Evolutionary conservation across 495 filamentous ascomycete species (phyloP).

Genomic region (Elasticomyces elasticus): DNA sequence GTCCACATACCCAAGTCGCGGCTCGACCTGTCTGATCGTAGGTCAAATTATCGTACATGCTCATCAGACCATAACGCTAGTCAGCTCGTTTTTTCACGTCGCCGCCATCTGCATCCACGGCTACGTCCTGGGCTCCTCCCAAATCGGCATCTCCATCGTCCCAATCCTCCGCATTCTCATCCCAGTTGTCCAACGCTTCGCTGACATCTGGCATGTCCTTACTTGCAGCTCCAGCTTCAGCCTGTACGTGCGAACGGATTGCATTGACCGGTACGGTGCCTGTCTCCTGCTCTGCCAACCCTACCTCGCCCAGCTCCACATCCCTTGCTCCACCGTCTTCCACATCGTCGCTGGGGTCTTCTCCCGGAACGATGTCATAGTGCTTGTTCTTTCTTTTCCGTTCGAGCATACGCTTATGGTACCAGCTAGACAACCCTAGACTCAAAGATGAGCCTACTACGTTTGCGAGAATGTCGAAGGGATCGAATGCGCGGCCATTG

Average conservation of each 20-base stretch:
- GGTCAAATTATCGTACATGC: not conserved
- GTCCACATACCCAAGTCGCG: no score
- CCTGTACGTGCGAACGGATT: slow-evolving; percentile 25
- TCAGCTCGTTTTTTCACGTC: not conserved
- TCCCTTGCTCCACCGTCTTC: slow-evolving; percentile 38
- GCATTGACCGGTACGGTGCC: slow-evolving; percentile 10
- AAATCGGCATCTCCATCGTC: slow-evolving; percentile 17
- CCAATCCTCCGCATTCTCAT: slow-evolving; percentile 27
- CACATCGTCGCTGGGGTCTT: slow-evolving; percentile 32
- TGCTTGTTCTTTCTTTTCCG: slow-evolving; percentile 64
- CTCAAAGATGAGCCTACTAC: slow-evolving; percentile 64
- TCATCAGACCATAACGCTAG: not conserved
- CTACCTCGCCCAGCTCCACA: slow-evolving; percentile 30
- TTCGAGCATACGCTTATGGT: slow-evolving; percentile 92
- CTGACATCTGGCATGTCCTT: slow-evolving; percentile 11
- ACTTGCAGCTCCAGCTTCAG: slow-evolving; percentile 30
- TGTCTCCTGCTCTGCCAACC: slow-evolving; percentile 17
- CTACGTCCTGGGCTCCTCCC: slow-evolving; percentile 1
- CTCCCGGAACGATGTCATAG: slow-evolving; percentile 53
- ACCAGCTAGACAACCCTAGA: slow-evolving; percentile 70
- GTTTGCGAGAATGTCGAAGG: slow-evolving; percentile 80
- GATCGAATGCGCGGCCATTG: slow-evolving; percentile 66
- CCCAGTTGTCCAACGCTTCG: slow-evolving; percentile 26
- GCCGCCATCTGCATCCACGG: slow-evolving; percentile 2
- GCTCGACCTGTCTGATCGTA: not conserved